These are phyloP conservation scores for Amaranthus tricolor DNA, from an alignment of 179 eudicot genomes.

Conservation along the genomic window DNA sequence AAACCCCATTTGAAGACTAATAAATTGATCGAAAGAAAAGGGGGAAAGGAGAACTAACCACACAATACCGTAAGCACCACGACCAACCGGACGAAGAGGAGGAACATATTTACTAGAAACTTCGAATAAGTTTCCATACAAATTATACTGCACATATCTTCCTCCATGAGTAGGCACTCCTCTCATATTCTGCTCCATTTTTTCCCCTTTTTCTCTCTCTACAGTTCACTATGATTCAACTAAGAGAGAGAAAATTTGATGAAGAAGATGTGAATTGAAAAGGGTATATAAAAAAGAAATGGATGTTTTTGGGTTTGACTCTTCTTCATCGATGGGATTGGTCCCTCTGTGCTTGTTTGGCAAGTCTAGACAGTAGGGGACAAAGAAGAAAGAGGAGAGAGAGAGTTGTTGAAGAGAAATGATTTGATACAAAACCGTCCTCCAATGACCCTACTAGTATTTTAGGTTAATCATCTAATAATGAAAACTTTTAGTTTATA, in stretches of 20 bases:
- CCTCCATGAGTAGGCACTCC: conserved; percentile 61
- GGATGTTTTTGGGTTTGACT: too few relatives aligned
- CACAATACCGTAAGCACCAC: conserved; percentile 94
- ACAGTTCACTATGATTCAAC: not conserved
- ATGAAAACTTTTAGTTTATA: too few relatives aligned
- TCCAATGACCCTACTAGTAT: too few relatives aligned
- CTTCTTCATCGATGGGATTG: too few relatives aligned
- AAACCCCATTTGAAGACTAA: not conserved
- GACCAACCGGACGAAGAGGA: conserved; percentile 89
- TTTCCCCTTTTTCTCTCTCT: not conserved
- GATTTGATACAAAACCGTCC: too few relatives aligned
- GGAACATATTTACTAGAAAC: conserved; percentile 76
- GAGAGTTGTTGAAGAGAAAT: too few relatives aligned
- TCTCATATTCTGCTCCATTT: conserved; percentile 20
- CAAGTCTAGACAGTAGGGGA: too few relatives aligned
- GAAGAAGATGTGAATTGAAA: too few relatives aligned
- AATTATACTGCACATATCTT: conserved; percentile 57
- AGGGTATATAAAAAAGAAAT: too few relatives aligned
- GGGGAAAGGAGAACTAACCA: conserved; percentile 40
- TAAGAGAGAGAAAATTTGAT: conserved; percentile 3
- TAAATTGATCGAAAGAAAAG: not conserved
- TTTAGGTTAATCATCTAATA: too few relatives aligned
- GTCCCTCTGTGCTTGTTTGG: too few relatives aligned
- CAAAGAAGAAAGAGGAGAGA: too few relatives aligned
- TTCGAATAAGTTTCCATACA: conserved; percentile 66